phyloP scores from a whole-genome alignment of 768 basidiomycete species.

The Hygrocybe punicea region DNA sequence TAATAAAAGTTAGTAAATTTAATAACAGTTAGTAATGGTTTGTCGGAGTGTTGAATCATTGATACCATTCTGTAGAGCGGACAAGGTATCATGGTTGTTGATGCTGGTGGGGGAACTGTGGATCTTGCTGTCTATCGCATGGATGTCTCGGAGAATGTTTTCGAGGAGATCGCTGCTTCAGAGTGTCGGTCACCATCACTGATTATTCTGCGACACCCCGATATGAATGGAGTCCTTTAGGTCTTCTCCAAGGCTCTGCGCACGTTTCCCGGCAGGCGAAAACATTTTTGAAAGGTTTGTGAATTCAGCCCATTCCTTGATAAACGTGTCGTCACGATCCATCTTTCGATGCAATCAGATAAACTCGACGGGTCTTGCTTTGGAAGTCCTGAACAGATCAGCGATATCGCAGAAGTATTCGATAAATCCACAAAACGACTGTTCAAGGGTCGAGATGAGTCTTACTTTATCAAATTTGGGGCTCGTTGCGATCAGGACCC shows the following conservation, averaged over 20 bases:
- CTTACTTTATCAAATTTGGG: constrained; percentile 49
- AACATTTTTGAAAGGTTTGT: constrained; percentile 39
- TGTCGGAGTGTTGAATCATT: too few relatives aligned
- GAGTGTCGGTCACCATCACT: constrained; percentile 33
- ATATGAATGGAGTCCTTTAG: constrained; percentile 23
- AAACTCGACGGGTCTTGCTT: constrained; percentile 42
- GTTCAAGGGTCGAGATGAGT: constrained; percentile 38
- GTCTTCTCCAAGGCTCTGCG: constrained; percentile 48
- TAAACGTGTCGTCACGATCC: neutral
- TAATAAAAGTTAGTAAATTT: constrained; percentile 31
- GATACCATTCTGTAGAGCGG: constrained; percentile 33
- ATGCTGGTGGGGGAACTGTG: constrained; percentile 61
- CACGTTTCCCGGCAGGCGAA: constrained; percentile 47
- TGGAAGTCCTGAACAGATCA: constrained; percentile 33
- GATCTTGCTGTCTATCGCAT: constrained; percentile 54
- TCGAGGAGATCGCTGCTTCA: constrained; percentile 49
- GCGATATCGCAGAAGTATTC: constrained; percentile 41
- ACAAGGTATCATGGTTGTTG: constrained; percentile 50
- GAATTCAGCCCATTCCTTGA: neutral
- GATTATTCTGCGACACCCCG: neutral
- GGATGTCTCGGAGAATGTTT: constrained; percentile 22
- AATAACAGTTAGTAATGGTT: constrained; percentile 29
- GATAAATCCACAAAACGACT: constrained; percentile 47
- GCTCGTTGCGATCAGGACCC: constrained; percentile 40
- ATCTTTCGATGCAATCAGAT: too few relatives aligned